Evolutionary conservation across 2,329 filamentous ascomycete genomes (phyloP).

Genomic region (Chaetomium globosum): DNA sequence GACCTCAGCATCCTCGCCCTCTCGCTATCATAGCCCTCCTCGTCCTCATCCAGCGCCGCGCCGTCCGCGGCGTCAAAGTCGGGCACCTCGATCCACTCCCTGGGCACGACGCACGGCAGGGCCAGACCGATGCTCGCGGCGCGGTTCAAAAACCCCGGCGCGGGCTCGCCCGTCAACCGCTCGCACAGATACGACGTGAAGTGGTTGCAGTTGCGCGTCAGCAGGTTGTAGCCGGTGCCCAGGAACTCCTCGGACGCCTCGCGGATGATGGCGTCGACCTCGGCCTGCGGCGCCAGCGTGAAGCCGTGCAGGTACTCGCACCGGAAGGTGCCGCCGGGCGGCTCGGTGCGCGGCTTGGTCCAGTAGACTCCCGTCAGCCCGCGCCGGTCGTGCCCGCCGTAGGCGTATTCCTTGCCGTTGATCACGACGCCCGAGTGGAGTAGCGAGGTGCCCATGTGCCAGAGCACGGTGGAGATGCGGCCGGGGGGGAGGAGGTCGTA

Average conservation of each 20-base stretch:
- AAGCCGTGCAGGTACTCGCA: conserved; percentile 78
- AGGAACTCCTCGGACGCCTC: conserved; percentile 71
- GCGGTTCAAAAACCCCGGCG: conserved; percentile 77
- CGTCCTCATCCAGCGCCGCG: conserved; percentile 35
- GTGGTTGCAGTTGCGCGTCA: conserved; percentile 86
- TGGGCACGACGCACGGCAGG: conserved; percentile 78
- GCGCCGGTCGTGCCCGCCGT: conserved; percentile 74
- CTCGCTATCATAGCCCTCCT: conserved; percentile 28
- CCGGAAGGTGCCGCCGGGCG: conserved; percentile 76
- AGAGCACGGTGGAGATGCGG: conserved; percentile 73
- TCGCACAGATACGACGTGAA: conserved; percentile 78
- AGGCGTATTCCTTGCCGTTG: conserved; percentile 79
- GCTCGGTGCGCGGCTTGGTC: conserved; percentile 71
- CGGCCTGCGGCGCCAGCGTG: conserved; percentile 66
- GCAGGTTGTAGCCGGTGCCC: conserved; percentile 76
- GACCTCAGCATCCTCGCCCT: conserved; percentile 38
- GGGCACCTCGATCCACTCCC: conserved; percentile 78
- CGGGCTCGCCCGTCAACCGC: conserved; percentile 69
- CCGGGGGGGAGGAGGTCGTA: conserved; percentile 79
- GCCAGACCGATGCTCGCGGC: conserved; percentile 82
- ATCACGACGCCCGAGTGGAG: conserved; percentile 84
- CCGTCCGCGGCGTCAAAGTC: conserved; percentile 63
- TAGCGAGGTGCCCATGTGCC: conserved; percentile 75
- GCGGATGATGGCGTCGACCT: conserved; percentile 72
- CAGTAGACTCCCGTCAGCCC: conserved; percentile 79